Evolutionary conservation across 2,329 filamentous ascomycete species (phyloP).

Genomic region (Pseudocercospora fuligena): DNA sequence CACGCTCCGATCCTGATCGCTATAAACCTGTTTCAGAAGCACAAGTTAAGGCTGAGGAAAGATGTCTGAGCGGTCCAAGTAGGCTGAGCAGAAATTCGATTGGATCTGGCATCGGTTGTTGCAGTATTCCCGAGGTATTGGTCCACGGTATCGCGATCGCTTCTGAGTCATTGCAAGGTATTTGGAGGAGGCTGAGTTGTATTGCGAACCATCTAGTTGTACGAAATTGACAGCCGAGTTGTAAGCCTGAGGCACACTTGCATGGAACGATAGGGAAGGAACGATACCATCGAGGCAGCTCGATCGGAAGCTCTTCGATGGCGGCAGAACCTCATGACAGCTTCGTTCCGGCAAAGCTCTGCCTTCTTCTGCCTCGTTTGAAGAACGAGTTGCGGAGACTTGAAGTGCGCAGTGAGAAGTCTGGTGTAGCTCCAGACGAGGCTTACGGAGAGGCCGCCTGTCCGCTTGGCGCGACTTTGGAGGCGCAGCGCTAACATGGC

Average conservation of each 20-base stretch:
- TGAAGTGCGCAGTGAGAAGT: neutral
- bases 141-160: neutral
- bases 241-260: neutral
- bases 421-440: neutral
- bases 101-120: neutral
- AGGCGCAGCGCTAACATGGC: neutral
- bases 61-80: neutral
- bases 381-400: neutral
- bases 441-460: constrained; percentile 10
- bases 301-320: neutral
- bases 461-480: neutral
- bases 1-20: constrained; percentile 1
- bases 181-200: constrained; percentile 2
- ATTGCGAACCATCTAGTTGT: constrained; percentile 6
- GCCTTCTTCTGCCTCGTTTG: constrained; percentile 1
- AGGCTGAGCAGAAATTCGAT: constrained; percentile 1
- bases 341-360: neutral
- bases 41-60: constrained; percentile 1
- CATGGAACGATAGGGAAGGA: neutral
- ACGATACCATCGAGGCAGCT: neutral
- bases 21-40: neutral
- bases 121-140: neutral
- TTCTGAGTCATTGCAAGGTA: neutral
- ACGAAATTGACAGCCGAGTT: neutral
- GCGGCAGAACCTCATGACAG: neutral